These are phyloP conservation scores for Ruellia speciosa DNA, from an alignment of 305 asterid genomes.

Conservation along the genomic window DNA sequence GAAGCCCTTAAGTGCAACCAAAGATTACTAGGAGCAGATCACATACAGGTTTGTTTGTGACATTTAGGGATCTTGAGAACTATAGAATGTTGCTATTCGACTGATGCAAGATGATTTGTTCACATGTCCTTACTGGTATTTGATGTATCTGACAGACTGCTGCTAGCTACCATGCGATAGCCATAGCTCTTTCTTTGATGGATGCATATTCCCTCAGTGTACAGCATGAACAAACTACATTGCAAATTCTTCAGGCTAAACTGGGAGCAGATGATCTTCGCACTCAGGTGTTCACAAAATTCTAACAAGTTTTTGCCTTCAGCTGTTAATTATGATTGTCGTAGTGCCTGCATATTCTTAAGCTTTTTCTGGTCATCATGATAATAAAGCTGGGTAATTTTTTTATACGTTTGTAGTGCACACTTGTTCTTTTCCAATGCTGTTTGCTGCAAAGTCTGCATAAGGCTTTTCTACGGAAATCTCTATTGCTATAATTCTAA, in stretches of 20 bases:
- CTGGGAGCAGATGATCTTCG: conserved; percentile 97
- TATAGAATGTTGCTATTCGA: neutral
- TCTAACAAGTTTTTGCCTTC: neutral
- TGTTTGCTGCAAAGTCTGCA: neutral
- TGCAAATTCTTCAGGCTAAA: conserved; percentile 92
- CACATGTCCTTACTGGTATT: neutral
- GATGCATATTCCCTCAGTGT: conserved; percentile 97
- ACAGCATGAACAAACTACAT: conserved; percentile 96
- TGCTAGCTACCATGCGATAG: conserved; percentile 99
- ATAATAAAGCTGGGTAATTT: conserved; percentile 6
- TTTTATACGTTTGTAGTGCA: neutral
- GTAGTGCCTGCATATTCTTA: neutral
- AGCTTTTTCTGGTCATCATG: conserved; percentile 8
- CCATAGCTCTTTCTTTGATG: conserved; percentile 99
- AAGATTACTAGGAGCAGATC: conserved; percentile 86
- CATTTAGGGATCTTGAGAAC: neutral
- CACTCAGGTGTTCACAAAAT: conserved; percentile 64
- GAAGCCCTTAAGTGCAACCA: conserved; percentile 98
- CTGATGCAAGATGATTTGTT: neutral
- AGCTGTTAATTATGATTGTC: no score
- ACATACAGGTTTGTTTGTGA: conserved; percentile 67
- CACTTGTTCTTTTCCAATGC: neutral
- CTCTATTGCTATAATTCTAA: neutral
- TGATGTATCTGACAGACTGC: conserved; percentile 68
- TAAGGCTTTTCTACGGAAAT: neutral